phyloP scores from a whole-genome alignment of 2,329 filamentous ascomycete species.

The Aspergillus hortae region DNA sequence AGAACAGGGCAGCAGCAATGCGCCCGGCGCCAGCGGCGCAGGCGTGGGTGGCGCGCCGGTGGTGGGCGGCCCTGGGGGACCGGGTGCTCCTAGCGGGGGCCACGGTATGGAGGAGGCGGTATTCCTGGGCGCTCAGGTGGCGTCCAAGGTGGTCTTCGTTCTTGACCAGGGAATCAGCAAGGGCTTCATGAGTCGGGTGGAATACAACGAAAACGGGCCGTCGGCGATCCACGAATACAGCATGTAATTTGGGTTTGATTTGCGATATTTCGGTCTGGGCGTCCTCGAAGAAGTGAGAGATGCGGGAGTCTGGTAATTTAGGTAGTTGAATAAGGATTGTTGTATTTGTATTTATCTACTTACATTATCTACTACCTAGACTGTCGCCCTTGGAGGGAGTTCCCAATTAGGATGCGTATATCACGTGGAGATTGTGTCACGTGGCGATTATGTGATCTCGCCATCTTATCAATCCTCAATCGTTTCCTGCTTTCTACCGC shows the following conservation, averaged over 20 bases:
- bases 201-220: conserved; percentile 66
- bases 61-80: conserved; percentile 41
- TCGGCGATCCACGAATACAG: conserved; percentile 59
- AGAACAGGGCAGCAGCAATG: conserved; percentile 53
- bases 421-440: neutral
- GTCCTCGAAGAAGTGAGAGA: neutral
- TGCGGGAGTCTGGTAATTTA: neutral
- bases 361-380: too few relatives aligned
- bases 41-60: conserved; percentile 12
- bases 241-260: conserved; percentile 26
- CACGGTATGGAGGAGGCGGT: conserved; percentile 71
- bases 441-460: neutral
- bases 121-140: conserved; percentile 85
- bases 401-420: too few relatives aligned
- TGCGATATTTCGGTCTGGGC: neutral
- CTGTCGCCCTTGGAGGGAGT: too few relatives aligned
- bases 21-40: conserved; percentile 26
- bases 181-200: conserved; percentile 65
- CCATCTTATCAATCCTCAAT: too few relatives aligned
- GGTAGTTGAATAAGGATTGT: too few relatives aligned
- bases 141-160: conserved; percentile 70
- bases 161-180: conserved; percentile 64
- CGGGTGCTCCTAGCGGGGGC: conserved; percentile 20
- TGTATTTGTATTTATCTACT: too few relatives aligned
- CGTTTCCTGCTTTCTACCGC: too few relatives aligned